Evolutionary conservation across 495 filamentous ascomycete species (phyloP), one percentile per base, ranked within the genome.

Genomic region (Neurospora sp.): DNA sequence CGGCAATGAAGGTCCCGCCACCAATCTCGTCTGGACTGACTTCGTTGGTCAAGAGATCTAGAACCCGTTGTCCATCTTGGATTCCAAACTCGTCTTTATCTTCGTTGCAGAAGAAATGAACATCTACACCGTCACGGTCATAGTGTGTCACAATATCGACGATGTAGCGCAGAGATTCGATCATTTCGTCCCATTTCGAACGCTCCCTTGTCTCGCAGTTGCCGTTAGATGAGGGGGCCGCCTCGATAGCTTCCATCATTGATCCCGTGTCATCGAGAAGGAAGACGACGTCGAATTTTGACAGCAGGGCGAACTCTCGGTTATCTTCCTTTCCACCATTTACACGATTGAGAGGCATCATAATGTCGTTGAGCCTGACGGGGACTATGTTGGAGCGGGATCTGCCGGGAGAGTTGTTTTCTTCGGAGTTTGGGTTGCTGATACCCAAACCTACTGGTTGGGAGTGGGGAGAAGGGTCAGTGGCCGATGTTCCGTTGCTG

Each of bases 181-280:
- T 83, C 16, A 92, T 91, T 79, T 94, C 90, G 18, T 82, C 80
- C 94, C 94, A 97, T 70, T 86, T 87, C 23, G 82, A 76, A 7
- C 62, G 23, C 14, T 66, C 54, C 27, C 6, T 66, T 66, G 27
- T 35, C 54, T 35, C 54, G 27, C 27, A 66, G 54, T 66, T 16
- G 18, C 14, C n/a, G 8, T 35, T 31, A 16, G 27, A 66, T 66
- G 7, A 66, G 54, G 54, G 27, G 20, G 20, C 20, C 20, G 48
- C 20, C 35, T 70, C 66, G 31, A 62, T 42, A 9, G 35, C 27
- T 73, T 89, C 88, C 16, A 85, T 82, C 94, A 97, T 97, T 77
- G 88, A 91, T n/a, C 88, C 89, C 40, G 91, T 93, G 83, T 97
- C 94, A 77, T 97, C 94, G 80, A 97, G 91, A 0, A 97, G 81